Base-by-base conservation (phyloP, 306 rosid genomes). In the Corylus avellana region DNA sequence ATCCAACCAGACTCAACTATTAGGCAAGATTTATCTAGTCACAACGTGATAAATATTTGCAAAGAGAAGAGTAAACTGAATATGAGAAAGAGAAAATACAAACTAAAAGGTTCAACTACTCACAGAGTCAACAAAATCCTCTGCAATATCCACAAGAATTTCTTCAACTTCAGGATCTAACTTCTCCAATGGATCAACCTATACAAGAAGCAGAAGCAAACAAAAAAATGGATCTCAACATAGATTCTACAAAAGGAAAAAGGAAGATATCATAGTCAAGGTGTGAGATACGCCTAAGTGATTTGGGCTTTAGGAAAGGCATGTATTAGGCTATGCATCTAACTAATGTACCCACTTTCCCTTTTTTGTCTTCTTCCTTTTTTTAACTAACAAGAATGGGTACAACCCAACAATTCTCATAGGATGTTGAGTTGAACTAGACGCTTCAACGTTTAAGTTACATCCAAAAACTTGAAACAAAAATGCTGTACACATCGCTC, bases 141-240 rank as follows among this genome's bases (percentile, higher is more conserved):
- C 98, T 35, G 98, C 98, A 70, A 95, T 86, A 76, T 93, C 97
- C 76, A 92, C 88, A 84, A 95, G 96, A 82, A 93, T 70, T 72
- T 92, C 99, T 67, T 91, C 97, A 81, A 95, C 98, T 79, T 93
- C 98, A 67, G 96, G 92, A 79, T 93, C 97, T 87, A 95, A 81
- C 83, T 76, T 91, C 87, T 93, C 98, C 29, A 81, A 79, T 39
- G 99, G 94, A 90, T 93, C 98, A 58, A 93, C 89, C 98, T 95
- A 85, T 67, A 39, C 83, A 77, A 78, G 71, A 83, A 85, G 84
- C 37, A 80, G 50, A 81, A 69, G 66, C 57, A 12, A 50, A 35
- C 55, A 57, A 73, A 27, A 9, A 73, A 4, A 55, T 29, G 17
- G 53, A 58, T 11, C 39, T 3, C 12, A 32, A 51, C 72, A 46